These are phyloP conservation scores for Fusarium xylarioides DNA, from an alignment of 2,329 filamentous ascomycete genomes.

Conservation along the genomic window DNA sequence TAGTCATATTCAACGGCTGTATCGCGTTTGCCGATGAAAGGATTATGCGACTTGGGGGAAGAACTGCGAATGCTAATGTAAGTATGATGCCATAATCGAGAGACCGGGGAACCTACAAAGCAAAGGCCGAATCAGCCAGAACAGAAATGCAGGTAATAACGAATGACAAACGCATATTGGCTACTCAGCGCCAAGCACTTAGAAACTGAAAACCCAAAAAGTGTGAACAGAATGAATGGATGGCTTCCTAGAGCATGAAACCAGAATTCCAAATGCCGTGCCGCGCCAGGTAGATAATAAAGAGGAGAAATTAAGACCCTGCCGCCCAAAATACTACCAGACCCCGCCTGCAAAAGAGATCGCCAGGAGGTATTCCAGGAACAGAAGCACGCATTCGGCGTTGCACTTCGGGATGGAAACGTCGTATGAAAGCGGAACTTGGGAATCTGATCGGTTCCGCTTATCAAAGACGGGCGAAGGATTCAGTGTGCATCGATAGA, in stretches of 20 bases:
- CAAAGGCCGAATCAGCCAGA: constrained; percentile 16
- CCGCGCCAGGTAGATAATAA: not conserved
- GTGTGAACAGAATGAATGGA: not conserved
- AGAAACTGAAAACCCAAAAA: not conserved
- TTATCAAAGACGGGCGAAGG: not conserved
- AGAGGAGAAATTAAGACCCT: not conserved
- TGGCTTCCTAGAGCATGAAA: not conserved
- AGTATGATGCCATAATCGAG: not conserved
- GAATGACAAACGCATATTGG: constrained; percentile 30
- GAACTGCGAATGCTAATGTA: not conserved
- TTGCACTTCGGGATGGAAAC: not conserved
- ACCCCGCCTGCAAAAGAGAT: not conserved
- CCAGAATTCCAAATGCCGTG: not conserved
- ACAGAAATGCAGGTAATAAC: constrained; percentile 16
- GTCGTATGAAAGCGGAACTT: not conserved
- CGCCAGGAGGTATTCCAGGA: not conserved
- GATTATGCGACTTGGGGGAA: not conserved
- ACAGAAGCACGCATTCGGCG: not conserved
- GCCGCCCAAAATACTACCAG: not conserved
- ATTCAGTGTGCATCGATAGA: not conserved
- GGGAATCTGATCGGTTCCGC: not conserved
- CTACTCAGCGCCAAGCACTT: not conserved
- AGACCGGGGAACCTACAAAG: not conserved
- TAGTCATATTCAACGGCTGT: constrained; percentile 58
- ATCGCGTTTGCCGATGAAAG: constrained; percentile 19